Conservation (phyloP, 1,284 basidiomycete genomes). For the Ustilago tritici region DNA sequence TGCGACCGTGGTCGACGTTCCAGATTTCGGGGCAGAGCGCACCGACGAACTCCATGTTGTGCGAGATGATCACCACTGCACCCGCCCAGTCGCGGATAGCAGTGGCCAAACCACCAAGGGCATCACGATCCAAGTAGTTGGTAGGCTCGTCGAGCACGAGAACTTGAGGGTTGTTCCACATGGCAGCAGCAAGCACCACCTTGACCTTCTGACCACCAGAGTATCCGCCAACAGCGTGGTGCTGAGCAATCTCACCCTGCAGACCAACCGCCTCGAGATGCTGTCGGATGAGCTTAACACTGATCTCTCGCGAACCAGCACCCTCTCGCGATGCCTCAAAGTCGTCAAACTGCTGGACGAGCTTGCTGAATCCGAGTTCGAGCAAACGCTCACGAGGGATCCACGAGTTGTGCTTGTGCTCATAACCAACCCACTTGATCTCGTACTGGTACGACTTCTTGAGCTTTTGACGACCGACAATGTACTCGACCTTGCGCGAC, state of each 20-base stretch:
- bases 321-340: slow-evolving; percentile 84
- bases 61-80: slow-evolving; percentile 96
- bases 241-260: slow-evolving; percentile 75
- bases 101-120: slow-evolving; percentile 90
- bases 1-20: slow-evolving; percentile 77
- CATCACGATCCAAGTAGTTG: slow-evolving; percentile 79
- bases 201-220: slow-evolving; percentile 89
- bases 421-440: slow-evolving; percentile 94
- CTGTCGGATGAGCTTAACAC: slow-evolving; percentile 68
- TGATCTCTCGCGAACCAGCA: slow-evolving; percentile 77
- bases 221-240: slow-evolving; percentile 67
- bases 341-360: slow-evolving; percentile 96
- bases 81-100: slow-evolving; percentile 97
- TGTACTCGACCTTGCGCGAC: slow-evolving; percentile 85
- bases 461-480: slow-evolving; percentile 96
- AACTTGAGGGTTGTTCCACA: slow-evolving; percentile 69
- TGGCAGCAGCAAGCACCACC: slow-evolving; percentile 73
- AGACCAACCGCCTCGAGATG: slow-evolving; percentile 80
- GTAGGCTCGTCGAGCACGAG: slow-evolving; percentile 77
- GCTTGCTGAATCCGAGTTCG: slow-evolving; percentile 88
- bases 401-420: slow-evolving; percentile 95
- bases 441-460: slow-evolving; percentile 95
- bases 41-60: slow-evolving; percentile 75
- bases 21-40: slow-evolving; percentile 74
- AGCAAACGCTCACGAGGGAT: slow-evolving; percentile 89